A percentile compares a stretch with the other conserved stretches of the same genome.
phyloP scores from a whole-genome alignment of 371 early-diverging fungal species.

The Haplosporangium sp. region DNA sequence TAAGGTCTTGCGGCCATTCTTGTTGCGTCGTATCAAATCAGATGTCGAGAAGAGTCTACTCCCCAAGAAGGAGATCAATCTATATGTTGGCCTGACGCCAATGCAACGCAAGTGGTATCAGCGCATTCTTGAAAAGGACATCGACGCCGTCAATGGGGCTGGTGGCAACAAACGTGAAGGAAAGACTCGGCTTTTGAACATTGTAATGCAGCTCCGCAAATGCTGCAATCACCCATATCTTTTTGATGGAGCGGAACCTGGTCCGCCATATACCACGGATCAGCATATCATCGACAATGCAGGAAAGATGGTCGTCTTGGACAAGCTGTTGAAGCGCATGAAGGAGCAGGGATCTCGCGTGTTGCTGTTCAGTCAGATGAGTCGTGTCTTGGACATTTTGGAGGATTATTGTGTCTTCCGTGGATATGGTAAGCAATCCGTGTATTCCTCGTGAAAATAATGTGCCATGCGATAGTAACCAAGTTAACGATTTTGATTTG shows the following conservation, averaged over 20 bases:
- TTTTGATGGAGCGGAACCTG: conserved; percentile 97
- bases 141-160: conserved; percentile 94
- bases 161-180: conserved; percentile 63
- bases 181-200: conserved; percentile 94
- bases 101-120: conserved; percentile 99
- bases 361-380: conserved; percentile 99
- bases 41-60: conserved; percentile 98
- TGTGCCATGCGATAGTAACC: conserved; percentile 1
- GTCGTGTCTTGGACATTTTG: conserved; percentile 97
- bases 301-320: conserved; percentile 95
- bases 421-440: conserved; percentile 70
- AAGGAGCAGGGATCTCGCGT: conserved; percentile 96
- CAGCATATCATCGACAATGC: conserved; percentile 95
- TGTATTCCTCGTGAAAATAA: not conserved
- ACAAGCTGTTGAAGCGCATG: conserved; percentile 87
- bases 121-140: conserved; percentile 96
- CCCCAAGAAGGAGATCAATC: conserved; percentile 96
- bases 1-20: conserved; percentile 93
- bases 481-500: not conserved
- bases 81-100: conserved; percentile 94
- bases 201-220: conserved; percentile 99
- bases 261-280: conserved; percentile 97
- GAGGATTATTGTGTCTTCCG: conserved; percentile 98
- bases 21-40: conserved; percentile 97
- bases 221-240: conserved; percentile 99